phyloP scores from a whole-genome alignment of 1,284 basidiomycete species.

The Ustilago trichophora region DNA sequence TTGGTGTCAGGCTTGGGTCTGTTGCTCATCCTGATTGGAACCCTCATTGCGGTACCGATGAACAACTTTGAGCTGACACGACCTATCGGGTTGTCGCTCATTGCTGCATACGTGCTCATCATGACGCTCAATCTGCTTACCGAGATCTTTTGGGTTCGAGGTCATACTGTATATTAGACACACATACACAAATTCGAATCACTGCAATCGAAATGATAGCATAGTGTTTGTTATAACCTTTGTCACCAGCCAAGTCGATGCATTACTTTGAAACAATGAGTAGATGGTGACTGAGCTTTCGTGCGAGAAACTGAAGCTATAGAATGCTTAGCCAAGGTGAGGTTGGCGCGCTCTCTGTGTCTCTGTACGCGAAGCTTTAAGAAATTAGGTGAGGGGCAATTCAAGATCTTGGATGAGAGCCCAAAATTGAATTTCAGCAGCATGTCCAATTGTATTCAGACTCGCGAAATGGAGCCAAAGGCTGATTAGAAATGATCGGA shows the following conservation, averaged over 20 bases:
- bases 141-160: constrained; percentile 50
- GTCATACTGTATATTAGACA: constrained; percentile 19
- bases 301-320: constrained; percentile 9
- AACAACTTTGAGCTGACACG: constrained; percentile 83
- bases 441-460: neutral
- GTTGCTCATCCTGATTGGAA: constrained; percentile 77
- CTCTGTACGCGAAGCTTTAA: neutral
- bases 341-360: constrained; percentile 25
- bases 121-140: constrained; percentile 55
- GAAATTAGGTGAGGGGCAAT: neutral
- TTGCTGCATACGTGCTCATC: constrained; percentile 73
- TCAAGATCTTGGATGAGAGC: neutral
- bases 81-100: constrained; percentile 81
- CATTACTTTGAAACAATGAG: too few relatives aligned
- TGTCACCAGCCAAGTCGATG: too few relatives aligned
- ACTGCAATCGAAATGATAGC: too few relatives aligned
- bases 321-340: constrained; percentile 35
- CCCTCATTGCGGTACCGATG: constrained; percentile 83
- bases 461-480: neutral
- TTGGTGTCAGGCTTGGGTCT: constrained; percentile 83
- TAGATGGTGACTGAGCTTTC: too few relatives aligned
- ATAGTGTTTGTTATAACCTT: too few relatives aligned
- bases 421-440: neutral
- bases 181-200: too few relatives aligned
- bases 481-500: constrained; percentile 44